phyloP scores from a whole-genome alignment of 2,329 filamentous ascomycete genomes.

The Fusarium udum region DNA sequence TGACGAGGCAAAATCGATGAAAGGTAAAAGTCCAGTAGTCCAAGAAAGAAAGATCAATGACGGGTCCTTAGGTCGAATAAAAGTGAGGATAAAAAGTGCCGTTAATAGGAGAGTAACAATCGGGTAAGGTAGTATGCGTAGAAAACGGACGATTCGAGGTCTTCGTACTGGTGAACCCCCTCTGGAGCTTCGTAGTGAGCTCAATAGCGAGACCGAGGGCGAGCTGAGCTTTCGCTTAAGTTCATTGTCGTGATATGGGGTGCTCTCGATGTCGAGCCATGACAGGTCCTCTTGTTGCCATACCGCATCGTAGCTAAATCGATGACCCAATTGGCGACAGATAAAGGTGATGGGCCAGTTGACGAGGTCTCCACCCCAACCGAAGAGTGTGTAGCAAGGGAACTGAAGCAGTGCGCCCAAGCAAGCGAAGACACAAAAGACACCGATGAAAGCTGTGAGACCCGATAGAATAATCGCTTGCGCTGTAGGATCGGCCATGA shows the following conservation, averaged over 20 bases:
- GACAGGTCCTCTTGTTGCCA: conserved; percentile 13
- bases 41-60: conserved; percentile 49
- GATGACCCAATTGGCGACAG: background rate
- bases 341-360: conserved; percentile 34
- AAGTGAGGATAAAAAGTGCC: background rate
- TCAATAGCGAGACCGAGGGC: background rate
- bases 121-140: background rate
- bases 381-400: conserved; percentile 20
- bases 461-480: conserved; percentile 44
- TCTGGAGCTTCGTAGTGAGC: background rate
- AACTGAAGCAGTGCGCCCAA: conserved; percentile 34
- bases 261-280: conserved; percentile 37
- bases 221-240: background rate
- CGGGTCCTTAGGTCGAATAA: conserved; percentile 41
- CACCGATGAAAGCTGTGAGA: conserved; percentile 37
- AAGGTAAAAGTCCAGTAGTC: conserved; percentile 46
- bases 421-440: conserved; percentile 32
- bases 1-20: conserved; percentile 46
- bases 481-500: conserved; percentile 44
- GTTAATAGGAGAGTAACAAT: conserved; percentile 27
- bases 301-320: background rate
- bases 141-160: background rate
- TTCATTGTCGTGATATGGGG: background rate
- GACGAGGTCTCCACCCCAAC: conserved; percentile 39
- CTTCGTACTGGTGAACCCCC: background rate